phyloP scores from a whole-genome alignment of 2,329 filamentous ascomycete genomes.

The Ceratocystis harringtonii region DNA sequence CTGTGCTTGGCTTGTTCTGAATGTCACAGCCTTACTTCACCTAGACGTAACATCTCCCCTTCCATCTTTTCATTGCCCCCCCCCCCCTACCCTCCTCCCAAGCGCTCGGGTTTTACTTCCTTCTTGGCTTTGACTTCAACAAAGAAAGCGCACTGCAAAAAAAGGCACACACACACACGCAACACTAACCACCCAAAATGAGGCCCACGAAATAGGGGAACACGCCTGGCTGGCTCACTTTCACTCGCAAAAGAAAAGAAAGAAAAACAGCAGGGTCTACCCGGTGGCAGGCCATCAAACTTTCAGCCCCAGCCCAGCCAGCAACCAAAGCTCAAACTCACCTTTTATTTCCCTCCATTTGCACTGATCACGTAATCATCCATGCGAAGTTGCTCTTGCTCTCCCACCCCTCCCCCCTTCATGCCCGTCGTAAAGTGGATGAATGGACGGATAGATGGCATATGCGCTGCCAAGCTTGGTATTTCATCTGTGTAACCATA shows the following conservation, averaged over 20 bases:
- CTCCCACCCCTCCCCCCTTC: background rate
- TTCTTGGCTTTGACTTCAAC: background rate
- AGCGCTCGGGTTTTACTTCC: background rate
- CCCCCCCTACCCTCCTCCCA: background rate
- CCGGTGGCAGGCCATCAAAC: background rate
- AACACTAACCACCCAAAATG: background rate
- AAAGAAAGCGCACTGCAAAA: background rate
- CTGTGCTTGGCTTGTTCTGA: too few species aligned
- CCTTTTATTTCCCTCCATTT: background rate
- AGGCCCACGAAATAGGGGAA: slow-evolving; percentile 6
- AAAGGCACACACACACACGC: background rate
- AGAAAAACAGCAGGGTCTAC: background rate
- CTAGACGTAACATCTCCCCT: background rate
- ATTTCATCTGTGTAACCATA: background rate
- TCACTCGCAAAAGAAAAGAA: too few species aligned
- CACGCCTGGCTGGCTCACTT: background rate
- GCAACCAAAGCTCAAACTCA: background rate
- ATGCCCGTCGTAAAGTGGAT: background rate
- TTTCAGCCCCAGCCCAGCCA: slow-evolving; percentile 3
- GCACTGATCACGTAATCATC: slow-evolving; percentile 5
- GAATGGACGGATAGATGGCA: background rate
- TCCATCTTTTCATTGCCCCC: background rate
- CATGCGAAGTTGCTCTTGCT: background rate
- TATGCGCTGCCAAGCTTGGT: background rate
- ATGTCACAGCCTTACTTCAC: too few species aligned